Evolutionary conservation across 1,284 basidiomycete species (phyloP), one percentile per base, ranked within the genome.

Genomic region (Lentinus polychrous): DNA sequence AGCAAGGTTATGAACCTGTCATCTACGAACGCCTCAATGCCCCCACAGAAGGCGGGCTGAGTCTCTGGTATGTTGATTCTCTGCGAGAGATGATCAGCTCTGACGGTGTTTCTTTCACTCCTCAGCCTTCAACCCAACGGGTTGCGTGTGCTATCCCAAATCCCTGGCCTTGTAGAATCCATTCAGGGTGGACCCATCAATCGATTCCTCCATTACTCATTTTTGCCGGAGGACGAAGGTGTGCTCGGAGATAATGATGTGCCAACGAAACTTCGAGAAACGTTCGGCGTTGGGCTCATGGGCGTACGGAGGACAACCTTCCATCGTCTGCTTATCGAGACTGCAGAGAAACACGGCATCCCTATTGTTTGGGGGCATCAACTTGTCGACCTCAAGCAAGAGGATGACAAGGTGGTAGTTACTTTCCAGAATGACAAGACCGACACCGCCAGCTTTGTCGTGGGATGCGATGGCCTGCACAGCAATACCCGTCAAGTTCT

Each of bases 391-490:
- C 52, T 74, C 10, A 63, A 67, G 45, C 64, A 72, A 52, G 45
- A 49, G 11, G 63, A 59, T 0, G 59, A 64, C 7, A 56, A 54
- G 12, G 73, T 71, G 3, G 55, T 55, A 5, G 71, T 70, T 8
- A 53, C 45, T 1, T 70, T 74, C 54, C 63, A 62, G 32, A 69
- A 70, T 48, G 73, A 71, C n/a, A 49, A 53, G 23, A 62, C 50
- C 27, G 70, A 66, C 47, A 62, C 59, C 0, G 72, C 65, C 6
- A 68, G 66, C 51, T 70, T 74, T 49, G 64, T 74, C 10, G 62
- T 74, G 6, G 73, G 73, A 11, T 74, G 72, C 53, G 73, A 75
- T 52, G 73, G 73, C 7, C 57, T 75, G 50, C 73, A 75, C 51
- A 72, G 71, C 50, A 65, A 62, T 40, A 69, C 71, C 14, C 63